Base-by-base conservation (phyloP, 768 basidiomycete genomes). In the Mycena venus region DNA sequence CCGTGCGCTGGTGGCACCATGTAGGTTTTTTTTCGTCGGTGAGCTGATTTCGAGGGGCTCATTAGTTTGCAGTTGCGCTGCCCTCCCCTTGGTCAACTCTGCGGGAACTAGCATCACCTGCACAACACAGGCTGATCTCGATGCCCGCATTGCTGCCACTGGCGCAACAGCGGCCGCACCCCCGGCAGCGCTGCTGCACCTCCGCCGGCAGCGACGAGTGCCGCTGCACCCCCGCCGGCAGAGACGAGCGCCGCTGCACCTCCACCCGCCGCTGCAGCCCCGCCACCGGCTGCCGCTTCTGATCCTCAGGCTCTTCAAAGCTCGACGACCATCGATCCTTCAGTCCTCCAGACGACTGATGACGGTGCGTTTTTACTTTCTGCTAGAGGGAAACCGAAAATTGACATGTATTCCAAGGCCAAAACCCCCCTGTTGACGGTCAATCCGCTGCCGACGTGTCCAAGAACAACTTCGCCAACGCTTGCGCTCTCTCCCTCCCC, bases 391-490 rank as follows among this genome's bases (percentile, higher is more conserved):
- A n/a, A n/a, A n/a, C n/a, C n/a, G n/a, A n/a, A n/a, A n/a, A 44
- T 21, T 47, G 19, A 47, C 19, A 15, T 15, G 17, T 11, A 15
- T 3, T 21, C n/a, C 44, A 15, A 23, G 49, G 56, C n/a, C 88
- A 89, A 80, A 83, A 83, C 58, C 77, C 79, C 4, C 86, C 88
- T 4, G 78, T 79, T 17, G 80, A 80, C 34, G 90, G 89, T 31
- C 90, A 91, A 79, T 87, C 87, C 38, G 79, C 87, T 1, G 60
- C 60, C 38, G 1, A 25, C 19, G 8, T 34, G 17, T 89, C 89
- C 14, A 79, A 77, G 47, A 92, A 93, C 86, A 93, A 94, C 87
- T 94, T 89, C 83, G 90, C 90, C 87, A 91, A 91, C 86, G 89
- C 87, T 79, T 90, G 88, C 78, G 78, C 53, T 0, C 59, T 83